A percentile compares a stretch with the other conserved stretches of the same genome.
phyloP scores from a whole-genome alignment of 345 rosid genomes.

The Murraya koenigii region DNA sequence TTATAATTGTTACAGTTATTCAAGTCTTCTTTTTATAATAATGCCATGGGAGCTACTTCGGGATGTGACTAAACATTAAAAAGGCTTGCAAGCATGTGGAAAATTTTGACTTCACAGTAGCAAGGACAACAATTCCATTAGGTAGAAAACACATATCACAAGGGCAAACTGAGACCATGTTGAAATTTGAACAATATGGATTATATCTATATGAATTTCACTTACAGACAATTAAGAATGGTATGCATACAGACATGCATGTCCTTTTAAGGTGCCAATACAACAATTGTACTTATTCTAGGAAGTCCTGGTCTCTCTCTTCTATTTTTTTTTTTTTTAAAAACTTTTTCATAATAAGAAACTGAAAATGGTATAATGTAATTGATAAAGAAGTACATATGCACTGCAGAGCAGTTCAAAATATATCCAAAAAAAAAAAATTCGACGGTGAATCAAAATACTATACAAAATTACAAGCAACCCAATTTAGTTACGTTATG shows the following conservation, averaged over 20 bases:
- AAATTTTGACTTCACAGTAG: background rate
- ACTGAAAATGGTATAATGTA: too few relatives aligned
- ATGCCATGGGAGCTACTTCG: background rate
- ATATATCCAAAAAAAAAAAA: too few relatives aligned
- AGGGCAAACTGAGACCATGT: background rate
- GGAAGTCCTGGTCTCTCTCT: background rate
- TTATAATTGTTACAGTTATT: background rate
- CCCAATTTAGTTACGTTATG: background rate
- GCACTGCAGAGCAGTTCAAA: background rate
- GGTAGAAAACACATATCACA: background rate
- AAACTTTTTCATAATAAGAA: too few relatives aligned
- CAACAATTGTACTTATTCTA: background rate
- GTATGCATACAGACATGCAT: background rate
- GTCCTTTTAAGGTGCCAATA: background rate
- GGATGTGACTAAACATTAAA: background rate
- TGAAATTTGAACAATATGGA: background rate
- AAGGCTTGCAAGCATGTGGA: background rate
- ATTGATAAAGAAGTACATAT: background rate
- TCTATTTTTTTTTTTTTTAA: too few relatives aligned
- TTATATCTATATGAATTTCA: background rate
- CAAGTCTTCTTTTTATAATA: background rate
- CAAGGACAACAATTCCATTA: background rate
- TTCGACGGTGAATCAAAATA: too few relatives aligned
- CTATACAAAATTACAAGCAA: background rate
- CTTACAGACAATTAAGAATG: background rate